Base-by-base conservation (phyloP, 345 rosid genomes). In the Arabidopsis arenosa region DNA sequence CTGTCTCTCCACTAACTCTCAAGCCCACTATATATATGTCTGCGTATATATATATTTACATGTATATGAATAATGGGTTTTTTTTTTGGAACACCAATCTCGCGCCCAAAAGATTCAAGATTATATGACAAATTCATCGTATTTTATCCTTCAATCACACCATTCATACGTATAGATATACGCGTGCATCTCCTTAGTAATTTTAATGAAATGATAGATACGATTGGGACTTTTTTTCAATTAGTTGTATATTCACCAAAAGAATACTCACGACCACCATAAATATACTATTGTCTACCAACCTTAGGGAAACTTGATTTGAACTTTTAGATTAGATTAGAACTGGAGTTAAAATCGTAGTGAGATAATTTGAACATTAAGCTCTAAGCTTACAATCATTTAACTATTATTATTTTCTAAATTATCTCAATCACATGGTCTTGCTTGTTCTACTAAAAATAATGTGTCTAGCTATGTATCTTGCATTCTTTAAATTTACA, bases 1-100 rank as follows among this genome's bases (percentile, higher is more conserved):
- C 73, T 14, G 75, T 72, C 53, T 66, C 73, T 41, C 81, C 81
- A 78, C 81, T 72, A 33, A 77, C 77, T 72, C 56, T 58, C 73
- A 65, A 32, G 13, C 72, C 68, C 73, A 58, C 68, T 37, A 40
- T 5, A 10, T 39, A 9, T 39, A 3, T 39, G 18, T 13, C 15
- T 43, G 47, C 18, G 18, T 45, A 57, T 2, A 55, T 2, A 28
- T 39, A 28, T 55, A 45, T 74, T 45, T 18, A 57, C 1, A 17
- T 28, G 12, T 59, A 18, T 37, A 5, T 9, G 15, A 37, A 18
- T 2, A 63, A 39, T 14, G 30, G 2, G 11, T 58, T 37, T 32
- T 51, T n/a, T 39, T 12, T 18, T 30, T 53, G 39, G 59, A 60
- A 68, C 1, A 43, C 39, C 52, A 52, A n/a, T 68, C 48, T 75